Base-by-base conservation (phyloP, 31 red algal species). In the Pterothamnion heteromorphum region DNA sequence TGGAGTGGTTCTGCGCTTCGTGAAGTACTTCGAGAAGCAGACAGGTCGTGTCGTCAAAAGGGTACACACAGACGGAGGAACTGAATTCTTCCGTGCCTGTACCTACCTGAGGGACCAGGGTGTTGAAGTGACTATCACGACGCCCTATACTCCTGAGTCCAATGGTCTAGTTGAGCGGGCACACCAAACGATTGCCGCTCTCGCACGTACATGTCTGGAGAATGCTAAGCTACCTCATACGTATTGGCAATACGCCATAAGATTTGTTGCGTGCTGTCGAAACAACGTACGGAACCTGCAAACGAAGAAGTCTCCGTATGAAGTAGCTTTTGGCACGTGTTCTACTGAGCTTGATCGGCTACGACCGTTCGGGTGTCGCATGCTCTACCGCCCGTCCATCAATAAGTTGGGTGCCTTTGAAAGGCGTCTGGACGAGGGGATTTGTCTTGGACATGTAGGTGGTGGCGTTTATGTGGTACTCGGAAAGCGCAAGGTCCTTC, bases 131-230 rank as follows among this genome's bases (percentile, higher is more conserved):
- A 9, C 38, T 43, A 57, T 1, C 21, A 78, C 0, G 21, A 74
- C 92, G 1, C 24, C 44, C 0, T 89, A 93, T 41, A 93, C 92
- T 0, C 86, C 92, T 3, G 92, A 44, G 0, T 89, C 85, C 3
- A 93, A 93, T 57, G 92, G 84, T 35, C 71, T 93, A 3, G 32
- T 80, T 22, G 85, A 89, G 83, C 92, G 92, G 5, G 39, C 24
- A 33, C 92, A 93, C 5, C 85, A 74, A 32, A 36, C 44, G 14
- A 14, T 93, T 2, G 30, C 80, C 20, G 24, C 44, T 4, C 34
- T 39, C 2, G 34, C 35, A 22, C 44, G 85, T 3, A 35, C 92
- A 2, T 57, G 22, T 21, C 58, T 93, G 0, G 3, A 23, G 3
- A 30, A 93, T 81, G 92, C 92, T 9, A 80, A 89, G 36, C 0